phyloP scores from a whole-genome alignment of 768 basidiomycete species.

The Clitopilus passeckerianus region DNA sequence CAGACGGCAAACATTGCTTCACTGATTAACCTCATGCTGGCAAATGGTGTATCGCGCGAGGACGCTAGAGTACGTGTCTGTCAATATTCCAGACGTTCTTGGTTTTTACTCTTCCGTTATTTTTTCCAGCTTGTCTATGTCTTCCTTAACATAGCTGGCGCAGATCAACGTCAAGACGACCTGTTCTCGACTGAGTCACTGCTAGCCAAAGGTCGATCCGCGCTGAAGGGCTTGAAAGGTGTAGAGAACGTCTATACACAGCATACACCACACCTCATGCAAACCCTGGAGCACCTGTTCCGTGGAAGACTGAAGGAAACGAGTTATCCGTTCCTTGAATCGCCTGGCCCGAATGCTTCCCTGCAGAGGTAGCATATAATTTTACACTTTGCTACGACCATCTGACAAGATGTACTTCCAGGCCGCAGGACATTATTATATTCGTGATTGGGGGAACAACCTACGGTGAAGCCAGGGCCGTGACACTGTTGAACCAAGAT shows the following conservation, averaged over 20 bases:
- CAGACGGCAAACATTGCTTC: constrained; percentile 78
- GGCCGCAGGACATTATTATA: constrained; percentile 93
- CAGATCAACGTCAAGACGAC: constrained; percentile 96
- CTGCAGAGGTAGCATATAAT: constrained; percentile 55
- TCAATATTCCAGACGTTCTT: constrained; percentile 5
- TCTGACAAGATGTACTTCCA: constrained; percentile 21
- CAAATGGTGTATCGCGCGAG: constrained; percentile 71
- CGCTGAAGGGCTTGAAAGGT: constrained; percentile 94
- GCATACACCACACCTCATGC: constrained; percentile 87
- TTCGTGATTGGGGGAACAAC: constrained; percentile 97
- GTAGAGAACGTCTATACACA: constrained; percentile 99
- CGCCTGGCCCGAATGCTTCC: constrained; percentile 56
- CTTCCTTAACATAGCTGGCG: constrained; percentile 87
- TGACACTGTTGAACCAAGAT: constrained; percentile 86
- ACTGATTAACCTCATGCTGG: constrained; percentile 67
- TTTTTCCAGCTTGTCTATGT: constrained; percentile 80
- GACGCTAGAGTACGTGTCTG: constrained; percentile 57
- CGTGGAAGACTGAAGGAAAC: constrained; percentile 83
- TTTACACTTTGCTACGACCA: not conserved
- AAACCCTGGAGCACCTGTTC: constrained; percentile 87
- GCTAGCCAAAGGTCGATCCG: constrained; percentile 90
- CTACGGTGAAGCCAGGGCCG: constrained; percentile 87
- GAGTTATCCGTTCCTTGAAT: constrained; percentile 84
- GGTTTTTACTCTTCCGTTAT: constrained; percentile 8
- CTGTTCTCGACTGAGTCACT: constrained; percentile 94